Percentiles rank a stretch among this genome's conserved stretches.
phyloP scores from a whole-genome alignment of 306 rosid genomes.

The Begonia loranthoides region DNA sequence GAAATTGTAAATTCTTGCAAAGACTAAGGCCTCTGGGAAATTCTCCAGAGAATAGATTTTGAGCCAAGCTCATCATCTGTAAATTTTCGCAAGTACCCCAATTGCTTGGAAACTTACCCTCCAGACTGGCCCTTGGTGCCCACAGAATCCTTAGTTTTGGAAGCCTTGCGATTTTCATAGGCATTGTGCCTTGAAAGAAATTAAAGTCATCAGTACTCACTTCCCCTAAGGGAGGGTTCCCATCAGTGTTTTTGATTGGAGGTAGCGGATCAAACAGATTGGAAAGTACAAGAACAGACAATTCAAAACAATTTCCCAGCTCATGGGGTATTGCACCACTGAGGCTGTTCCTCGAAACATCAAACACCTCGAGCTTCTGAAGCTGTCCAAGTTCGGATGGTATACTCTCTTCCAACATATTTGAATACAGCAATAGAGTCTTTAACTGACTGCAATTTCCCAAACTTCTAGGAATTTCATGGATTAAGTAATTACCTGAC shows the following conservation, averaged over 20 bases:
- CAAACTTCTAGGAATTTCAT: conserved; percentile 45
- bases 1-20: conserved; percentile 59
- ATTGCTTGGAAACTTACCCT: conserved; percentile 35
- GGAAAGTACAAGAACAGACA: conserved; percentile 67
- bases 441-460: conserved; percentile 53
- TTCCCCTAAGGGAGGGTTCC: conserved; percentile 24
- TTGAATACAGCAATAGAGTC: conserved; percentile 57
- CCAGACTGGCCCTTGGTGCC: conserved; percentile 70
- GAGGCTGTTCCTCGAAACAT: conserved; percentile 78
- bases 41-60: conserved; percentile 49
- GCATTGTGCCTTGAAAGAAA: conserved; percentile 62
- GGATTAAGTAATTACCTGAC: conserved; percentile 50
- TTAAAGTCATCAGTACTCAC: conserved; percentile 42
- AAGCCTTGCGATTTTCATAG: conserved; percentile 39
- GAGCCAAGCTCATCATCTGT: conserved; percentile 74
- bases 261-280: conserved; percentile 41
- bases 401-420: conserved; percentile 51
- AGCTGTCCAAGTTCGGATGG: conserved; percentile 57
- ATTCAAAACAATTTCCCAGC: conserved; percentile 54
- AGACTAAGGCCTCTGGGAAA: conserved; percentile 31
- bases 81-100: conserved; percentile 64
- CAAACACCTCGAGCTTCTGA: conserved; percentile 47
- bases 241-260: conserved; percentile 12
- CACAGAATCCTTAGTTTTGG: conserved; percentile 68
- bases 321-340: conserved; percentile 43